Conservation (phyloP, 129 eudicot species). For the Erigeron canadensis region DNA sequence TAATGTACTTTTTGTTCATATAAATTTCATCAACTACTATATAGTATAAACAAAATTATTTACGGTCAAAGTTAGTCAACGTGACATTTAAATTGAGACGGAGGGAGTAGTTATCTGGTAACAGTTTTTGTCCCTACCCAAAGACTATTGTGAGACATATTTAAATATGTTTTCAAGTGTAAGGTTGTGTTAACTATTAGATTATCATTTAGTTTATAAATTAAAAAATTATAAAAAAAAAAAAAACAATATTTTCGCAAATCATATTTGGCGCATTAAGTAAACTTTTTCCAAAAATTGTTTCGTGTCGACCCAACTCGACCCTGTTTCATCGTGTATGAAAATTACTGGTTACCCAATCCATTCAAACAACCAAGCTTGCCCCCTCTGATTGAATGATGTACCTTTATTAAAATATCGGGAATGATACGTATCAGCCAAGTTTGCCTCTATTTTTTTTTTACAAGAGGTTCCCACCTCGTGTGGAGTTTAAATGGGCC, state of each 20-base stretch:
- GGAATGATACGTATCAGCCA: conserved; percentile 52
- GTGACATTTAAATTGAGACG: too few species aligned
- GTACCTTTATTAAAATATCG: conserved; percentile 61
- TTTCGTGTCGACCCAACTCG: background rate
- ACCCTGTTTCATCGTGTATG: background rate
- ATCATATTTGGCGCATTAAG: too few species aligned
- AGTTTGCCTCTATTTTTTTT: conserved; percentile 41
- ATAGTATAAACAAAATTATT: too few species aligned
- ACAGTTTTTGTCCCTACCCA: too few species aligned
- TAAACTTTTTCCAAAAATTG: background rate
- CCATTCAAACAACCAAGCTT: background rate
- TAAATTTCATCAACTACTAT: too few species aligned
- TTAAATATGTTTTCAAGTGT: too few species aligned
- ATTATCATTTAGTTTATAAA: background rate
- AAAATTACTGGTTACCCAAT: background rate
- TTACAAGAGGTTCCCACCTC: conserved; percentile 27
- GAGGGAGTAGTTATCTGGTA: too few species aligned
- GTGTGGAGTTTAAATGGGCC: conserved; percentile 52
- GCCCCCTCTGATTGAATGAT: conserved; percentile 8
- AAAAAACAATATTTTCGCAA: background rate
- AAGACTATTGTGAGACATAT: too few species aligned
- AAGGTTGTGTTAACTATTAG: too few species aligned
- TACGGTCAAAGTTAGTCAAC: too few species aligned
- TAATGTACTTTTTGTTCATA: too few species aligned
- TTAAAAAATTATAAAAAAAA: background rate